phyloP scores from a whole-genome alignment of 768 basidiomycete species.

The Lactarius vividus region DNA sequence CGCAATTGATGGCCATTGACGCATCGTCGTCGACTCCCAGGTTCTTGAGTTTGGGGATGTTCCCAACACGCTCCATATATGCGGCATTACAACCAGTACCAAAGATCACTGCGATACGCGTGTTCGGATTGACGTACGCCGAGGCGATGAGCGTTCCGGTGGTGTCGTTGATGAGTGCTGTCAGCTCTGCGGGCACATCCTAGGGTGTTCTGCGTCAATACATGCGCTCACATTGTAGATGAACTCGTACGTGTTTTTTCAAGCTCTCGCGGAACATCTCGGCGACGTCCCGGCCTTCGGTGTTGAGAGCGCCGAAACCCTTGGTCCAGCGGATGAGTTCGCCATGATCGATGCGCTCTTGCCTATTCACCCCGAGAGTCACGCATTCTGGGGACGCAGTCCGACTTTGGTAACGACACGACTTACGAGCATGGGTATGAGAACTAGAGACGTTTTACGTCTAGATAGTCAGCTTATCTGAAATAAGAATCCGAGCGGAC shows the following conservation, averaged over 20 bases:
- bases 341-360: slow-evolving; percentile 91
- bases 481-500: slow-evolving; percentile 12
- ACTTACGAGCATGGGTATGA: slow-evolving; percentile 92
- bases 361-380: slow-evolving; percentile 44
- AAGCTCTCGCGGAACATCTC: slow-evolving; percentile 89
- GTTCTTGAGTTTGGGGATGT: slow-evolving; percentile 80
- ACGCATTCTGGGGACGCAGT: slow-evolving; percentile 1
- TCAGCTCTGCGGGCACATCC: slow-evolving; percentile 80
- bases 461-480: slow-evolving; percentile 23
- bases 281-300: slow-evolving; percentile 90
- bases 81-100: slow-evolving; percentile 99
- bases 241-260: slow-evolving; percentile 60
- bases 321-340: slow-evolving; percentile 99
- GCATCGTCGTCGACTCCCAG: slow-evolving; percentile 63
- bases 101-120: slow-evolving; percentile 94
- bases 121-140: slow-evolving; percentile 87
- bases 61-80: slow-evolving; percentile 87
- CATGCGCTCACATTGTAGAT: slow-evolving; percentile 3
- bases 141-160: slow-evolving; percentile 98
- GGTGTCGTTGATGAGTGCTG: slow-evolving; percentile 95
- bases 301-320: slow-evolving; percentile 89
- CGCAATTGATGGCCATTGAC: slow-evolving; percentile 95
- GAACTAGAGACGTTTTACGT: slow-evolving; percentile 50
- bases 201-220: slow-evolving; percentile 34
- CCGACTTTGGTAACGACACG: slow-evolving; percentile 14